Evolutionary conservation across 1,284 basidiomycete species (phyloP).

Genomic region (Cutaneotrichosporon cyanovorans): DNA sequence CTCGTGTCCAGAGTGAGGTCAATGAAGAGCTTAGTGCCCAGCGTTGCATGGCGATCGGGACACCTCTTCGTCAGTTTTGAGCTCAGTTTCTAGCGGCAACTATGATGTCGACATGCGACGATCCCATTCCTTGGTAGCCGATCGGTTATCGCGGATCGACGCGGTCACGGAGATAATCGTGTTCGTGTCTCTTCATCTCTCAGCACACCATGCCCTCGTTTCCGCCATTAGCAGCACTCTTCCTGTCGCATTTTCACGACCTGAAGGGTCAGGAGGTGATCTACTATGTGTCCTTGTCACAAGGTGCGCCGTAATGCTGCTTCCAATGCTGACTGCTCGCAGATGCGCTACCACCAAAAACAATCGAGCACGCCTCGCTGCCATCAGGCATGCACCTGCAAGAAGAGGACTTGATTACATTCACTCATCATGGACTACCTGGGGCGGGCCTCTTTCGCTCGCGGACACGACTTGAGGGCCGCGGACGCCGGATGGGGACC

Average conservation of each 20-base stretch:
- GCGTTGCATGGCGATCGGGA: no score
- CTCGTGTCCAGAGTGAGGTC: no score
- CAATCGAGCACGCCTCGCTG: slow-evolving; percentile 34
- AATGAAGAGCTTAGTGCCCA: no score
- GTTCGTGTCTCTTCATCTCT: no score
- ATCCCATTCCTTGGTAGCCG: no score
- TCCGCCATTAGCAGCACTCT: slow-evolving; percentile 35
- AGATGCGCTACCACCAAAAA: slow-evolving; percentile 18
- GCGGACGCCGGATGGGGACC: slow-evolving; percentile 39
- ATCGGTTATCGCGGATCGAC: no score
- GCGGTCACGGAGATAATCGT: no score
- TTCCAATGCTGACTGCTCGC: background rate
- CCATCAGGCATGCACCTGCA: slow-evolving; percentile 37
- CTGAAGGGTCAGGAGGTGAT: slow-evolving; percentile 36
- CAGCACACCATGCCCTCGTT: slow-evolving; percentile 15
- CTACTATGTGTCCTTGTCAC: slow-evolving; percentile 27
- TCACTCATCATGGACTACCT: slow-evolving; percentile 24
- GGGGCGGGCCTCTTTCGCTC: slow-evolving; percentile 32
- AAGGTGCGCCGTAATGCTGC: slow-evolving; percentile 16
- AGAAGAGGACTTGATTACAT: slow-evolving; percentile 27
- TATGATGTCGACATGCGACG: no score
- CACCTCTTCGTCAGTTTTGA: no score
- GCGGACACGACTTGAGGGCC: slow-evolving; percentile 15
- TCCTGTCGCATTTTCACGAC: slow-evolving; percentile 42
- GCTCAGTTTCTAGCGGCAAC: no score